These are phyloP conservation scores for Rhynchospora breviuscula DNA, from an alignment of 176 grass and related monocot species.

Conservation along the genomic window DNA sequence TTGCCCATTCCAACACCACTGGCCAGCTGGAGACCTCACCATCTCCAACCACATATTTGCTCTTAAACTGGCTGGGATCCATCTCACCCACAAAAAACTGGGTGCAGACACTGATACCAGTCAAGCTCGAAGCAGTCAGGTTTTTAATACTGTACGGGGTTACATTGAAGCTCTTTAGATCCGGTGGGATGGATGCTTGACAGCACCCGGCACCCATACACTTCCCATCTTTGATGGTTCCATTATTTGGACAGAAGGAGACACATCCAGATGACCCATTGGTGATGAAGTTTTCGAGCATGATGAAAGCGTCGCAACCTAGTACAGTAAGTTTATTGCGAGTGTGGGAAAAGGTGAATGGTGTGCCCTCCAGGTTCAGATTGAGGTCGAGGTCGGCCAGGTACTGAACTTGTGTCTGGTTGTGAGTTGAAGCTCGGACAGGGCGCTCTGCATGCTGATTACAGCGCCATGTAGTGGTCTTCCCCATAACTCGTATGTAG, in stretches of 20 bases:
- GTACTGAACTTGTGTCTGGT: background rate
- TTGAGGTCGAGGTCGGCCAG: background rate
- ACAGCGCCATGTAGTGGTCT: background rate
- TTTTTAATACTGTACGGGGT: background rate
- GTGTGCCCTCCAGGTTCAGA: background rate
- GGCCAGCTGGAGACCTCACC: background rate
- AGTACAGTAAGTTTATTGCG: constrained; percentile 33
- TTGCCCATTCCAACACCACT: constrained; percentile 1
- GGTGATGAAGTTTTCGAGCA: constrained; percentile 13
- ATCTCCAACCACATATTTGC: constrained; percentile 5
- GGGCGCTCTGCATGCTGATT: no score
- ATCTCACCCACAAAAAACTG: background rate
- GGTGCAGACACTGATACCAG: background rate
- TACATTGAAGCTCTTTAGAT: background rate
- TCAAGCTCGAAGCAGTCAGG: background rate
- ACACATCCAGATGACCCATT: constrained; percentile 16
- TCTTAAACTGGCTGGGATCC: background rate
- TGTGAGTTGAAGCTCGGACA: background rate
- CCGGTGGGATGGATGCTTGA: constrained; percentile 21
- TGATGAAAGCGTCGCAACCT: constrained; percentile 30
- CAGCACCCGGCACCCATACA: constrained; percentile 33
- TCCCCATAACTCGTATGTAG: background rate
- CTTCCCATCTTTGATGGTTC: constrained; percentile 8
- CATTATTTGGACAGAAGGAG: constrained; percentile 16
- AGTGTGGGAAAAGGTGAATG: constrained; percentile 15